Evolutionary conservation across 2,329 filamentous ascomycete species (phyloP).

Genomic region (Aureobasidium sp.): DNA sequence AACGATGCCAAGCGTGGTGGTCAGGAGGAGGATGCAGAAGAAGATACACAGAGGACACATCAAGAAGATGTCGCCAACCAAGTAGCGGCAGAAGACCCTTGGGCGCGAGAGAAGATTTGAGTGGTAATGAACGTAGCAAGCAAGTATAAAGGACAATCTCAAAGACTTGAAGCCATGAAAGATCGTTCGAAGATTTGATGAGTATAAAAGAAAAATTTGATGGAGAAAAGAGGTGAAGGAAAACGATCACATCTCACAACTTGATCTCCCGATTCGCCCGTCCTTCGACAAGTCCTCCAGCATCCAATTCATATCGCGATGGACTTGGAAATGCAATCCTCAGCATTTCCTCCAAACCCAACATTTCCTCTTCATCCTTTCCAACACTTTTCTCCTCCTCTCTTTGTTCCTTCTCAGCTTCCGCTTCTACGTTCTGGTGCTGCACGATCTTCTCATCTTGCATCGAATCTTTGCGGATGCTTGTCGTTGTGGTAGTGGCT

Average conservation of each 20-base stretch:
- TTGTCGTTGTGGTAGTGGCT: neutral
- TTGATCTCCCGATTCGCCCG: neutral
- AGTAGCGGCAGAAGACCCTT: neutral
- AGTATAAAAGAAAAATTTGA: neutral
- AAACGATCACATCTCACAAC: neutral
- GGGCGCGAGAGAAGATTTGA: neutral
- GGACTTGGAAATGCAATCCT: neutral
- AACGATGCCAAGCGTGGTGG: neutral
- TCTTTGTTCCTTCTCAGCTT: neutral
- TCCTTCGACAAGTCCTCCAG: neutral
- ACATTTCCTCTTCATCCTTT: neutral
- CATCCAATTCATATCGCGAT: conserved; percentile 2
- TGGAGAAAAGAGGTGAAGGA: neutral
- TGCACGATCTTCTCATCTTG: neutral
- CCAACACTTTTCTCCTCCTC: neutral
- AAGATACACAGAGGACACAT: neutral
- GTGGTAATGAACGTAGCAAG: neutral
- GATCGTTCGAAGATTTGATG: too few species aligned
- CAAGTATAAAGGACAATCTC: neutral
- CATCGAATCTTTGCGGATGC: neutral
- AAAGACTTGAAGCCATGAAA: too few species aligned
- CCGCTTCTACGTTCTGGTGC: neutral
- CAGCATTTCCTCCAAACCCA: neutral
- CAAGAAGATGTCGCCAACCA: neutral
- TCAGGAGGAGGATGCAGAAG: neutral